Percentiles rank a stretch among this genome's conserved stretches.
phyloP scores from a whole-genome alignment of 345 rosid genomes.

The Streptanthus diversifolius region DNA sequence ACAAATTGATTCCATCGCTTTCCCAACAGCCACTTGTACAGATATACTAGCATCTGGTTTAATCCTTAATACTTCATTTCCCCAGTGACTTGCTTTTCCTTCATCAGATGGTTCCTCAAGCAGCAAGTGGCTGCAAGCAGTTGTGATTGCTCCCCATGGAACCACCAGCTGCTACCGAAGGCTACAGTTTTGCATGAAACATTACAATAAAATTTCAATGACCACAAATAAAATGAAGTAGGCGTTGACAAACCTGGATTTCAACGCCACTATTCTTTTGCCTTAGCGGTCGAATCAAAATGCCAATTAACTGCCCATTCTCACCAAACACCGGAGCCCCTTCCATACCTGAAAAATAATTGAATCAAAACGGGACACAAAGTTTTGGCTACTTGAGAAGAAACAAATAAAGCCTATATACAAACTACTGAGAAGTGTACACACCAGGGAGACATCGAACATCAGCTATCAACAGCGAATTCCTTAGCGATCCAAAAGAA shows the following conservation, averaged over 20 bases:
- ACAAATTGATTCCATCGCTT: constrained; percentile 69
- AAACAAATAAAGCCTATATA: constrained; percentile 15
- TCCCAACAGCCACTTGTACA: constrained; percentile 45
- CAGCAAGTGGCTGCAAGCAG: constrained; percentile 78
- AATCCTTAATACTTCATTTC: constrained; percentile 11
- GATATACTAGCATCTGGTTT: constrained; percentile 25
- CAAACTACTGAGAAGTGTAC: constrained; percentile 28
- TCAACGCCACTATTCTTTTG: constrained; percentile 79
- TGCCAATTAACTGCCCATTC: constrained; percentile 54
- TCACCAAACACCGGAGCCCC: constrained; percentile 80
- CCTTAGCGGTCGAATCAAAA: constrained; percentile 73
- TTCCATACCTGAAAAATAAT: constrained; percentile 70
- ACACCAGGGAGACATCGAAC: constrained; percentile 93
- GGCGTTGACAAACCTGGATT: constrained; percentile 71
- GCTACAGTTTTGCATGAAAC: constrained; percentile 69
- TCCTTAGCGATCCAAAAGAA: constrained; percentile 54
- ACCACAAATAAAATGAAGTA: constrained; percentile 22
- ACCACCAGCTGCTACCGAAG: constrained; percentile 97
- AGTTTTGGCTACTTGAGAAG: constrained; percentile 14
- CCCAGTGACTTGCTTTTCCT: constrained; percentile 50
- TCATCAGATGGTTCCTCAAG: constrained; percentile 56
- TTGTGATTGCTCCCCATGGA: constrained; percentile 95
- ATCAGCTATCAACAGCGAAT: constrained; percentile 83
- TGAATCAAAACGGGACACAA: constrained; percentile 13
- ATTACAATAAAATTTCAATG: constrained; percentile 41